Conservation (phyloP, 2,329 filamentous ascomycete genomes). For the Sporothrix schenckii region DNA sequence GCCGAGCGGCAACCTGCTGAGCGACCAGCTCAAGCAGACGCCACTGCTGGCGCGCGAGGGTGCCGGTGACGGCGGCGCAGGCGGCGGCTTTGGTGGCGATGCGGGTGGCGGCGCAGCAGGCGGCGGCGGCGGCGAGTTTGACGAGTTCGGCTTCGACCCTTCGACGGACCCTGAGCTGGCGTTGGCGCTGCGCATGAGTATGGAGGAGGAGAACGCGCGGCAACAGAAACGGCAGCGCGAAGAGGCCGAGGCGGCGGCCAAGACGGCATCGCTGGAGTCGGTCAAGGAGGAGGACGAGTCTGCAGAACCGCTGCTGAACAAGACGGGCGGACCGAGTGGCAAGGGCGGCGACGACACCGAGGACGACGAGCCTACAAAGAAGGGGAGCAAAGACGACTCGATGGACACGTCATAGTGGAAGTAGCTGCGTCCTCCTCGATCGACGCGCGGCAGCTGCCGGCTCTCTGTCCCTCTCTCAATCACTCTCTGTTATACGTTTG, state of each 20-base stretch:
- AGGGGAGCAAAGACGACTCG: constrained; percentile 59
- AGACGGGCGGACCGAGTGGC: constrained; percentile 67
- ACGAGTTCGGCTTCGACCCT: constrained; percentile 86
- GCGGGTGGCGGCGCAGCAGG: constrained; percentile 54
- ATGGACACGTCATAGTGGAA: constrained; percentile 79
- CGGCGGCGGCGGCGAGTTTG: constrained; percentile 65
- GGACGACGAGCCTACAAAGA: constrained; percentile 50
- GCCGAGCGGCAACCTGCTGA: constrained; percentile 87
- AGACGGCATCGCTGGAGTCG: constrained; percentile 61
- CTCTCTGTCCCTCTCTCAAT: neutral
- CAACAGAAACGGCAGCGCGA: constrained; percentile 83
- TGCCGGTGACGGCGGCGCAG: constrained; percentile 59
- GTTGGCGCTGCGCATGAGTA: constrained; percentile 91
- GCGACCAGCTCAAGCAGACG: constrained; percentile 85
- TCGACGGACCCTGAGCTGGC: constrained; percentile 91
- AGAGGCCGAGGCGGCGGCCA: constrained; percentile 65
- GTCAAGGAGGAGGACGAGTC: constrained; percentile 80
- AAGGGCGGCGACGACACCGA: constrained; percentile 48
- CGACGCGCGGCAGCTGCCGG: neutral
- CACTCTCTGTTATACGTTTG: neutral
- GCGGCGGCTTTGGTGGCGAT: constrained; percentile 60
- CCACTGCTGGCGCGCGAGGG: constrained; percentile 87
- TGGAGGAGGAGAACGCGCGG: constrained; percentile 95
- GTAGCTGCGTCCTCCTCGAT: neutral
- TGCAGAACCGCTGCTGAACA: constrained; percentile 60